Conservation (phyloP, 2,329 filamentous ascomycete genomes). For the Trichophyton schoenleinii region DNA sequence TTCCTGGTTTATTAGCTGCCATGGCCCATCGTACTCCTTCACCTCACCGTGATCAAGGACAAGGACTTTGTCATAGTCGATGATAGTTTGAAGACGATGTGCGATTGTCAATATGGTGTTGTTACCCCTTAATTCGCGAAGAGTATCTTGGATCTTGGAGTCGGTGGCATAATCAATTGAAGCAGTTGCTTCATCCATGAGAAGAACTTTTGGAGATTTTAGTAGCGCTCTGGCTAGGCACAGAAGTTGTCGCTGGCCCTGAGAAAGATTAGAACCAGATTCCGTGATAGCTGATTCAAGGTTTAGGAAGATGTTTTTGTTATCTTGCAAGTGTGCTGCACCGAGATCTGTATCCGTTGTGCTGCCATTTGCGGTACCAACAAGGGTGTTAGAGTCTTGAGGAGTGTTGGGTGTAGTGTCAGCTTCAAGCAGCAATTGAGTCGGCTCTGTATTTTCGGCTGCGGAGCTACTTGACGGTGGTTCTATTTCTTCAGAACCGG, state of each 20-base stretch:
- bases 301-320: constrained; percentile 91
- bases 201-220: constrained; percentile 80
- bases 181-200: constrained; percentile 98
- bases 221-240: constrained; percentile 88
- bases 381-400: constrained; percentile 7
- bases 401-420: background rate
- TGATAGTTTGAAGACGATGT: constrained; percentile 88
- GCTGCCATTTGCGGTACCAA: constrained; percentile 1
- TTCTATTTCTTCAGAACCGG: constrained; percentile 17
- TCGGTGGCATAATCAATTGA: constrained; percentile 96
- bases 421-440: background rate
- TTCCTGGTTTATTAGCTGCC: constrained; percentile 60
- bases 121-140: constrained; percentile 65
- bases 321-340: constrained; percentile 40
- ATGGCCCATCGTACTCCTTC: constrained; percentile 83
- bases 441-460: background rate
- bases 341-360: constrained; percentile 7
- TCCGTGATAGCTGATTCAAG: constrained; percentile 73
- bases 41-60: constrained; percentile 83
- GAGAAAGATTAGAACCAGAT: constrained; percentile 86
- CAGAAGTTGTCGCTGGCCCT: constrained; percentile 87
- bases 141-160: constrained; percentile 88
- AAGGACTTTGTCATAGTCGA: constrained; percentile 94
- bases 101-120: constrained; percentile 96
- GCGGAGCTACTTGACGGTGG: constrained; percentile 16